These are phyloP conservation scores for Xylaria sp. DNA, from an alignment of 2,329 filamentous ascomycete genomes.

Conservation along the genomic window DNA sequence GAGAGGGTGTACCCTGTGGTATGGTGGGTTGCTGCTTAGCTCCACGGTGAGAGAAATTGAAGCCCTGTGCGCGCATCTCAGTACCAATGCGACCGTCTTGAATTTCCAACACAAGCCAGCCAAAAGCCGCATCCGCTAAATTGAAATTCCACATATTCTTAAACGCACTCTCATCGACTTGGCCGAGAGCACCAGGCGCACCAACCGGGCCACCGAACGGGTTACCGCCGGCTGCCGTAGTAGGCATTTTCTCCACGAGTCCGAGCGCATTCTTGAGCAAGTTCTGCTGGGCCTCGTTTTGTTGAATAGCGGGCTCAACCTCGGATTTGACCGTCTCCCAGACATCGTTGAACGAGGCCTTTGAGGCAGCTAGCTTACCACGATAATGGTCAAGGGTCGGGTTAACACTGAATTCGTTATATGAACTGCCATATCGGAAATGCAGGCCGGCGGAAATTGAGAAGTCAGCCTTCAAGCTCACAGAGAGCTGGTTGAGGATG, in stretches of 20 bases:
- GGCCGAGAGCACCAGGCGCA: slow-evolving; percentile 78
- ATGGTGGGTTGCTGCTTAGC: slow-evolving; percentile 74
- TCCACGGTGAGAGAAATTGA: slow-evolving; percentile 97
- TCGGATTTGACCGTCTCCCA: slow-evolving; percentile 99
- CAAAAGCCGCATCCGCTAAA: slow-evolving; percentile 95
- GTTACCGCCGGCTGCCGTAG: slow-evolving; percentile 92
- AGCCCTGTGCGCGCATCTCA: slow-evolving; percentile 98
- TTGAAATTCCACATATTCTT: slow-evolving; percentile 99
- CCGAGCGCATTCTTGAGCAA: slow-evolving; percentile 90
- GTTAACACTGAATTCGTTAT: slow-evolving; percentile 99
- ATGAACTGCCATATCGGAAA: slow-evolving; percentile 98
- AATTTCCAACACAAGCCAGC: slow-evolving; percentile 93
- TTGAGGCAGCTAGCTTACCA: slow-evolving; percentile 96
- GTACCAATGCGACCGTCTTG: slow-evolving; percentile 96
- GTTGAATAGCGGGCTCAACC: slow-evolving; percentile 91
- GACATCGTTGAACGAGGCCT: slow-evolving; percentile 98
- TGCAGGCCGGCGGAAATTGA: slow-evolving; percentile 97
- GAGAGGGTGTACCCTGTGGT: slow-evolving; percentile 53
- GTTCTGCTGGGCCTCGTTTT: slow-evolving; percentile 94
- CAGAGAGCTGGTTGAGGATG: slow-evolving; percentile 95
- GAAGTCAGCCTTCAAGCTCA: slow-evolving; percentile 97
- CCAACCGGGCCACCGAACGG: slow-evolving; percentile 90
- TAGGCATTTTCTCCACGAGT: slow-evolving; percentile 98
- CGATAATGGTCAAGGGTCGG: slow-evolving; percentile 98
- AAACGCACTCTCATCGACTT: slow-evolving; percentile 98